phyloP scores from a whole-genome alignment of 129 eudicot genomes.

The Erigeron canadensis region DNA sequence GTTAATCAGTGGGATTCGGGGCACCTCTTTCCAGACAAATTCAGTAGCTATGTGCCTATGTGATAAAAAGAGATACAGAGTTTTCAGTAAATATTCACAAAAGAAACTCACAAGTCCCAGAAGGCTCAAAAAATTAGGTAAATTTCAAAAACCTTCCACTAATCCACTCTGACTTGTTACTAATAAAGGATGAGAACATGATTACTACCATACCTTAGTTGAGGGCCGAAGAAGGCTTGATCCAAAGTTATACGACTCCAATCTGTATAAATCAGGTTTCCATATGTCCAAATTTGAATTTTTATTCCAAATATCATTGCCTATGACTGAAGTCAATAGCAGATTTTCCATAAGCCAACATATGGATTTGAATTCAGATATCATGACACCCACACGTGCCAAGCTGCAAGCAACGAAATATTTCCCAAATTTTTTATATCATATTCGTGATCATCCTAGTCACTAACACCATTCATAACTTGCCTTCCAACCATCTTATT shows the following conservation, averaged over 20 bases:
- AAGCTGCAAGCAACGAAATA: constrained; percentile 15
- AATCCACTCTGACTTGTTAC: neutral
- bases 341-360: constrained; percentile 13
- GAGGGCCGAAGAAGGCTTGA: constrained; percentile 17
- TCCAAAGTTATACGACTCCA: constrained; percentile 18
- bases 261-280: constrained; percentile 22
- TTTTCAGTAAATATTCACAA: neutral
- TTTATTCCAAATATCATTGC: constrained; percentile 1
- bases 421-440: constrained; percentile 11
- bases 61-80: constrained; percentile 11
- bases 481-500: constrained; percentile 58
- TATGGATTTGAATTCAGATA: constrained; percentile 8
- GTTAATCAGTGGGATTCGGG: constrained; percentile 3
- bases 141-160: neutral
- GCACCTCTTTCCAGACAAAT: neutral
- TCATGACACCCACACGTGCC: constrained; percentile 4
- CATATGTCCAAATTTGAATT: constrained; percentile 1
- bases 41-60: constrained; percentile 12
- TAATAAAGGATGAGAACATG: neutral
- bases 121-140: neutral
- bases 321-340: constrained; percentile 14
- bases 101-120: neutral
- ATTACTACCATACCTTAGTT: constrained; percentile 22
- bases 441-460: constrained; percentile 19
- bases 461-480: constrained; percentile 32